Evolutionary conservation across 2,329 filamentous ascomycete genomes (phyloP).

Genomic region (Colletotrichum agaves): DNA sequence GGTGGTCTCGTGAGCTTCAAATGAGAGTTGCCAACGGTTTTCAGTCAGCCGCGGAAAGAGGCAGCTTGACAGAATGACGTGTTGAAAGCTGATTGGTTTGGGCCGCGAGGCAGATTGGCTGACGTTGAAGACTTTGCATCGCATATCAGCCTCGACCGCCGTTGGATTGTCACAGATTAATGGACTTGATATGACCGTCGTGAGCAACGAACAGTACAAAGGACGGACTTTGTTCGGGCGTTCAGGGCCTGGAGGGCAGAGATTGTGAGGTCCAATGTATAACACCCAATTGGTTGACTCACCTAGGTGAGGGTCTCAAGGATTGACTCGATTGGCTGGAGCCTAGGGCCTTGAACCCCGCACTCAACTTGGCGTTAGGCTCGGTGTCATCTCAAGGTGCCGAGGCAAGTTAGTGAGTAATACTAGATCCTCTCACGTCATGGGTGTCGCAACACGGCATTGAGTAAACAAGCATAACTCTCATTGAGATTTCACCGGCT

Average conservation of each 20-base stretch:
- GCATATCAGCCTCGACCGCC: conserved; percentile 2
- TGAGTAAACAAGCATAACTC: too few species aligned
- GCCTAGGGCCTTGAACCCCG: neutral
- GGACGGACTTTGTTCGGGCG: neutral
- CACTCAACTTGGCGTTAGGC: neutral
- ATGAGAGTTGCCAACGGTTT: conserved; percentile 1
- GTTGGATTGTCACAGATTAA: neutral
- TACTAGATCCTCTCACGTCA: conserved; percentile 7
- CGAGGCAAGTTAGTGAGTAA: conserved; percentile 27
- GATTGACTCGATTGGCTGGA: neutral
- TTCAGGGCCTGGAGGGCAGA: neutral
- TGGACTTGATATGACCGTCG: neutral
- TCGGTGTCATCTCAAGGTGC: conserved; percentile 1
- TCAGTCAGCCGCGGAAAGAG: neutral
- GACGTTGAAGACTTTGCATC: neutral
- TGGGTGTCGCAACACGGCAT: neutral
- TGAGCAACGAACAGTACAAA: neutral
- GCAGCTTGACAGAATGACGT: conserved; percentile 8
- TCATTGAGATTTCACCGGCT: too few species aligned
- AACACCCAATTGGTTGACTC: conserved; percentile 30
- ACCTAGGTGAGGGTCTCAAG: neutral
- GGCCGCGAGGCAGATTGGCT: conserved; percentile 4
- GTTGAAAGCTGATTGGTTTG: conserved; percentile 28
- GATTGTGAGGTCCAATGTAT: conserved; percentile 22
- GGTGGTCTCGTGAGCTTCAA: conserved; percentile 3